phyloP scores from a whole-genome alignment of 257 asterid species.

The Plectranthus barbatus region DNA sequence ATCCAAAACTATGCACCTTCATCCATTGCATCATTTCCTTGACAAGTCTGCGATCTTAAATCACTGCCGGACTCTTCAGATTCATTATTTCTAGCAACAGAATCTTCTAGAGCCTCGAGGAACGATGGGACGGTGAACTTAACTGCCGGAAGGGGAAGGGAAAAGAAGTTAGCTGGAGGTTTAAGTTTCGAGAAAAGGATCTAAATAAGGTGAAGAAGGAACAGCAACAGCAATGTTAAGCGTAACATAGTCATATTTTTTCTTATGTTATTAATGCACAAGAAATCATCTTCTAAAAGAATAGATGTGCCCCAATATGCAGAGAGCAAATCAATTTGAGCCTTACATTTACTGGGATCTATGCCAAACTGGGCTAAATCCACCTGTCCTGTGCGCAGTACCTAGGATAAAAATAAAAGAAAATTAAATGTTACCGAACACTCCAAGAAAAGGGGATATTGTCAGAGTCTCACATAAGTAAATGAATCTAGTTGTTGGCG shows the following conservation, averaged over 20 bases:
- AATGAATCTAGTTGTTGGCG: constrained; percentile 95
- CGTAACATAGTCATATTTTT: not conserved
- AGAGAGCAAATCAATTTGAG: not conserved
- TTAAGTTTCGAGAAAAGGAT: not conserved
- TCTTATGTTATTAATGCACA: not conserved
- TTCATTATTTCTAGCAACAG: constrained; percentile 40
- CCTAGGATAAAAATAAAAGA: constrained; percentile 37
- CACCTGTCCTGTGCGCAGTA: constrained; percentile 86
- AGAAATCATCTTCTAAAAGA: constrained; percentile 1
- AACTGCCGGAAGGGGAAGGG: constrained; percentile 35
- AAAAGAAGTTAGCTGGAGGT: not conserved
- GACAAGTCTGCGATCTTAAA: constrained; percentile 38
- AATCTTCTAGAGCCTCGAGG: constrained; percentile 97
- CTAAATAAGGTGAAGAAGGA: not conserved
- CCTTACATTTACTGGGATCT: constrained; percentile 84
- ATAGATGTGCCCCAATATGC: not conserved
- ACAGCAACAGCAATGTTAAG: not conserved
- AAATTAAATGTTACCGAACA: not conserved
- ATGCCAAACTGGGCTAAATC: constrained; percentile 89
- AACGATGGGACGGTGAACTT: constrained; percentile 82
- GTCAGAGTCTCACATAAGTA: constrained; percentile 57
- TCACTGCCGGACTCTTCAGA: constrained; percentile 40
- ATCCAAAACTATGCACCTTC: constrained; percentile 51
- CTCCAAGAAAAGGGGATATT: not conserved
- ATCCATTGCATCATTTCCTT: constrained; percentile 57